Base-by-base conservation (phyloP, 148 eudicot species). In the Drosera capensis region DNA sequence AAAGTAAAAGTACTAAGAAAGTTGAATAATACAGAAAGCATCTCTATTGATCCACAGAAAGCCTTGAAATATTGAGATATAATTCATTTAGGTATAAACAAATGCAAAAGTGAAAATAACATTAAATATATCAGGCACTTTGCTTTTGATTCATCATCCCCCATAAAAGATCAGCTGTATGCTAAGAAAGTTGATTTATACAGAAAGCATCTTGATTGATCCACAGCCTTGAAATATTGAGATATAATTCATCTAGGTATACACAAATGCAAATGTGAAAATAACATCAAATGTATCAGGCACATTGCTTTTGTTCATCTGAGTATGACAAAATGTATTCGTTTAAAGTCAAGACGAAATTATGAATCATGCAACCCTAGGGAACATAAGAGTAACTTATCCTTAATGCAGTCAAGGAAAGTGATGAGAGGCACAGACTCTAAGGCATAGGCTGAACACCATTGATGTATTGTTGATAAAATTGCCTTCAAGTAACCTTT, bases 391-490 rank as follows among this genome's bases (percentile, higher is more conserved):
- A 3, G 18, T 30, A 30, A 30, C 6, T 5, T 30, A 5, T 30
- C 35, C 13, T 5, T 11, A 45, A 13, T 11, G 5, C 2, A 14
- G 17, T n/a, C 14, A 24, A 14, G 4, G 28, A 2, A 31, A 48
- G 24, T 25, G 43, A 17, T 22, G 23, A 11, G 20, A 17, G 36
- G 31, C 3, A 39, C 93, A 45, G 79, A 87, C 97, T 60, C 94
- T 75, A 37, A 88, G 65, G 62, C 97, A 88, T 23, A 77, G 68
- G 23, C 92, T 77, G 56, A 88, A 80, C 44, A 88, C 94, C 97
- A 88, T 88, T 6, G 97, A 80, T 48, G 94, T 88, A 48, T 80
- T 83, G 74, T 88, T 88, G 71, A 88, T 83, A 48, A 88, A 88
- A 61, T 80, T 88, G 54, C 94, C 84, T 64, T 88, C 87, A 46